These are phyloP conservation scores for Mycena floridula DNA, from an alignment of 768 basidiomycete genomes.

Conservation along the genomic window DNA sequence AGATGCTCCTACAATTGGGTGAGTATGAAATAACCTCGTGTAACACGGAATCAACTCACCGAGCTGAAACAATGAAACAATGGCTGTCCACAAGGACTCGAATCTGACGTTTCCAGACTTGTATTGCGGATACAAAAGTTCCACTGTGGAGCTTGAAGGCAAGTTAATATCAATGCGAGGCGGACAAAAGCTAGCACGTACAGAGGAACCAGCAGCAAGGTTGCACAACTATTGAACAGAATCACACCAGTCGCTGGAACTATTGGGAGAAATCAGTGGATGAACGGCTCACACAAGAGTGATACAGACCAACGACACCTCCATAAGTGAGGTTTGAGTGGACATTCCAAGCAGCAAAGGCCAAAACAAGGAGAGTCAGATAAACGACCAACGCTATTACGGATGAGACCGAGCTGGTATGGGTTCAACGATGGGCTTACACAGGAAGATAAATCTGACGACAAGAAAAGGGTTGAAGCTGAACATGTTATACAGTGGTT, in stretches of 20 bases:
- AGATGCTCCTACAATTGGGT: background rate
- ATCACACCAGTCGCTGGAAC: conserved; percentile 45
- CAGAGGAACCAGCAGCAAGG: conserved; percentile 29
- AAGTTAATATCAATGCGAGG: background rate
- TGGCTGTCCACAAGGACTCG: background rate
- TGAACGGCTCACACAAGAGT: background rate
- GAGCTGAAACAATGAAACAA: conserved; percentile 3
- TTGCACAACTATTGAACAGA: conserved; percentile 32
- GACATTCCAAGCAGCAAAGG: conserved; percentile 57
- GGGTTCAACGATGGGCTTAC: conserved; percentile 28
- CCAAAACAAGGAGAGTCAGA: conserved; percentile 44
- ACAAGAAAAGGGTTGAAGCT: conserved; percentile 53
- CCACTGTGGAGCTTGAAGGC: background rate
- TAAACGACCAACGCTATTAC: conserved; percentile 40
- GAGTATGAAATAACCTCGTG: no score
- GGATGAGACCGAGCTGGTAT: background rate
- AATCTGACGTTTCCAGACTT: background rate
- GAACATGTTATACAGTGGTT: conserved; percentile 21
- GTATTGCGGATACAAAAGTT: background rate
- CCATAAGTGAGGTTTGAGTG: conserved; percentile 25
- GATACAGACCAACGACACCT: conserved; percentile 30
- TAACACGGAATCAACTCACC: conserved; percentile 31
- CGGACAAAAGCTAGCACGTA: conserved; percentile 32
- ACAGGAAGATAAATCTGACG: conserved; percentile 50
- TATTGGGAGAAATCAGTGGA: conserved; percentile 1